Percentiles rank a stretch among this genome's conserved stretches.
phyloP scores from a whole-genome alignment of 768 basidiomycete species.

The Saitozyma podzolica region DNA sequence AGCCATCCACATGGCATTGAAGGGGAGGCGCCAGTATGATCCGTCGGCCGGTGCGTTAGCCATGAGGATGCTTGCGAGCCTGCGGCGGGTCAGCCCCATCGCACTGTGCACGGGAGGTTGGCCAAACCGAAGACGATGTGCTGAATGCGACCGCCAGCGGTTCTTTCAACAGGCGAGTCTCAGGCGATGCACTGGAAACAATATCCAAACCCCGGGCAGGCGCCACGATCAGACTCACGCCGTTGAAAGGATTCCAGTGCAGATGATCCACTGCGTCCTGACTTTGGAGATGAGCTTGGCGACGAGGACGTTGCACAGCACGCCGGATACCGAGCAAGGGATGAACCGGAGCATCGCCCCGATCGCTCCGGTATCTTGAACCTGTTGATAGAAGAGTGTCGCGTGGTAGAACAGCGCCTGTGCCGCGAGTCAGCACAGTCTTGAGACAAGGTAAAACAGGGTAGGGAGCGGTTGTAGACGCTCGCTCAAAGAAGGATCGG shows the following conservation, averaged over 20 bases:
- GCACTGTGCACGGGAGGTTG: neutral
- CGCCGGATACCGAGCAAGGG: slow-evolving; percentile 36
- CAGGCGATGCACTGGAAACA: too few relatives aligned
- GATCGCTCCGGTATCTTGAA: slow-evolving; percentile 17
- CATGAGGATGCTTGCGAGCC: slow-evolving; percentile 35
- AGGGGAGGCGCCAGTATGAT: slow-evolving; percentile 33
- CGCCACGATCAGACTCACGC: slow-evolving; percentile 33
- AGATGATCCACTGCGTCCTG: slow-evolving; percentile 45
- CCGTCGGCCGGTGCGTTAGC: slow-evolving; percentile 25
- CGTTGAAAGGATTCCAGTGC: slow-evolving; percentile 43
- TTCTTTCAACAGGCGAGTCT: neutral
- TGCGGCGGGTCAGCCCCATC: neutral
- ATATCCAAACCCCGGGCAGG: too few relatives aligned
- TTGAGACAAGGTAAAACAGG: slow-evolving; percentile 4
- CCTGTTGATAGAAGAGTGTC: slow-evolving; percentile 36
- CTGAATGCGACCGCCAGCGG: too few relatives aligned
- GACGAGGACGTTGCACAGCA: slow-evolving; percentile 47
- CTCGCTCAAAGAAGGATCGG: too few relatives aligned
- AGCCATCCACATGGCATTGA: slow-evolving; percentile 35
- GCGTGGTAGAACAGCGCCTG: slow-evolving; percentile 34
- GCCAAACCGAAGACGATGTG: neutral
- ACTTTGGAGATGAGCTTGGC: slow-evolving; percentile 42
- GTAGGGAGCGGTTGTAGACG: too few relatives aligned
- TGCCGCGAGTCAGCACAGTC: slow-evolving; percentile 3
- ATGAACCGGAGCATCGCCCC: slow-evolving; percentile 36